Conservation (phyloP, 176 grass and related monocot genomes). For the barley (Hordeum vulgare) region DNA sequence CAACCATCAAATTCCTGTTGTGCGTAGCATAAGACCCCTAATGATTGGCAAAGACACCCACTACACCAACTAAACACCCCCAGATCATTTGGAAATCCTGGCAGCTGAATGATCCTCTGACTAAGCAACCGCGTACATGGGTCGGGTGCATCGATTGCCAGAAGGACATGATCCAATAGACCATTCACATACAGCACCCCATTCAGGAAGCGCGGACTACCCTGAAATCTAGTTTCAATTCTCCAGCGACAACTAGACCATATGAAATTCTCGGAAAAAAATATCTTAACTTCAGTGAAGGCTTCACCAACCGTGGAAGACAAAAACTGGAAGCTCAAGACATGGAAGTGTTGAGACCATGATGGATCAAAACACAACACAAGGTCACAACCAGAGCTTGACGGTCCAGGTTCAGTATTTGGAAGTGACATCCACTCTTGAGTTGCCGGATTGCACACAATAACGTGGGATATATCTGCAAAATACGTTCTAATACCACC, state of each 20-base stretch:
- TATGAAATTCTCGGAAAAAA: not conserved
- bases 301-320: not conserved
- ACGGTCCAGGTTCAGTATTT: not conserved
- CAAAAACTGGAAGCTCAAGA: not conserved
- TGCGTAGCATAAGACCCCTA: not conserved
- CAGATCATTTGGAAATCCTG: not conserved
- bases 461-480: not conserved
- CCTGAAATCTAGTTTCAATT: not conserved
- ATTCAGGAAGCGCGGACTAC: not conserved
- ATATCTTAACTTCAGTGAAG: not conserved
- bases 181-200: not conserved
- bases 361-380: constrained; percentile 17
- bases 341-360: constrained; percentile 4
- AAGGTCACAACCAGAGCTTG: not conserved
- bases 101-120: not conserved
- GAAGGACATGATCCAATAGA: not conserved
- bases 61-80: not conserved
- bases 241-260: not conserved
- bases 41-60: not conserved
- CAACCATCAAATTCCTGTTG: not conserved
- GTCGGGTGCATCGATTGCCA: not conserved
- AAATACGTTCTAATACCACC: not conserved
- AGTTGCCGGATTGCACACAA: constrained; percentile 26
- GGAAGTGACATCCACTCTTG: constrained; percentile 12
- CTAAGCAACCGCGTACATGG: not conserved